Percentiles rank a stretch among this genome's conserved stretches.
Evolutionary conservation across 2,329 filamentous ascomycete species (phyloP).

Genomic region (Zalaria sp.): DNA sequence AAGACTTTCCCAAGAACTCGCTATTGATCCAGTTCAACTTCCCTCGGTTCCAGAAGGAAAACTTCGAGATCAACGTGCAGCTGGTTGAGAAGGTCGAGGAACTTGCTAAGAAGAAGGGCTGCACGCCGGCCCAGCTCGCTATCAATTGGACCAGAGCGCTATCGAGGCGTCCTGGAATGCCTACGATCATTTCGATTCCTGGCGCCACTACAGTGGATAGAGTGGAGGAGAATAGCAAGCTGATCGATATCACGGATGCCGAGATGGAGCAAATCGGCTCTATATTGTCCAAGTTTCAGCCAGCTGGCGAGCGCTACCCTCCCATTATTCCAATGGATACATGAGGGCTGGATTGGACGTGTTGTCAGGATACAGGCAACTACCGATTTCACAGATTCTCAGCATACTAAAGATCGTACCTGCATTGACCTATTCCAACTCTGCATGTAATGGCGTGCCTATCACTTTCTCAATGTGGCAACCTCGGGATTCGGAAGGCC

Average conservation of each 20-base stretch:
- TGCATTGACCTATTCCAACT: too few relatives aligned
- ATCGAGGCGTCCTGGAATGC: constrained; percentile 37
- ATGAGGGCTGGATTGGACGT: too few relatives aligned
- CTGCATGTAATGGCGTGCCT: too few relatives aligned
- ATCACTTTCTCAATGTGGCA: too few relatives aligned
- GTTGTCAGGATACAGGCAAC: too few relatives aligned
- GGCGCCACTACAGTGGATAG: constrained; percentile 44
- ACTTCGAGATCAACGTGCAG: constrained; percentile 51
- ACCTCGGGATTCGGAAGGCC: too few relatives aligned
- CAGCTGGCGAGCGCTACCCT: too few relatives aligned
- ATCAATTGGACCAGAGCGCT: constrained; percentile 47
- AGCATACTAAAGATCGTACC: too few relatives aligned
- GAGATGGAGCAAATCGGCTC: constrained; percentile 24
- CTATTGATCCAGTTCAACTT: constrained; percentile 9
- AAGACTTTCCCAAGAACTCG: constrained; percentile 27
- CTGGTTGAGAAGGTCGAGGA: constrained; percentile 44
- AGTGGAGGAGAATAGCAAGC: constrained; percentile 45
- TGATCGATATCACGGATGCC: constrained; percentile 33
- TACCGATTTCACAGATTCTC: too few relatives aligned
- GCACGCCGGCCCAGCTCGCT: constrained; percentile 50
- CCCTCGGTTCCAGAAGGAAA: constrained; percentile 50
- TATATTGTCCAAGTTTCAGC: too few relatives aligned
- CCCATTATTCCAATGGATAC: too few relatives aligned
- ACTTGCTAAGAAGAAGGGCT: constrained; percentile 44
- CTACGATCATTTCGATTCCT: constrained; percentile 50